phyloP scores from a whole-genome alignment of 371 early-diverging fungal species.

The Batkoa obscura region DNA sequence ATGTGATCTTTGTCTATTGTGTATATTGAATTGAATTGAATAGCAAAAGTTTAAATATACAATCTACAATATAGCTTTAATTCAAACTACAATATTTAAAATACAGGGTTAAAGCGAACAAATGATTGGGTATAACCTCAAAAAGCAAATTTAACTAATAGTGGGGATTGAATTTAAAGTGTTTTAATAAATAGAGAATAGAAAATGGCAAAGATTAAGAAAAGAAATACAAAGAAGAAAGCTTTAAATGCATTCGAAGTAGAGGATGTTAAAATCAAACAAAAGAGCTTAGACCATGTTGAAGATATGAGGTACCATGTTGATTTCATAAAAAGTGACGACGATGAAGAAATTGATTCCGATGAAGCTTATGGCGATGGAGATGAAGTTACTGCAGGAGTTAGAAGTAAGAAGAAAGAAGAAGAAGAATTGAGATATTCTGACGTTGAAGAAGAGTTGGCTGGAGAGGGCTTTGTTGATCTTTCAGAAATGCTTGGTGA shows the following conservation, averaged over 20 bases:
- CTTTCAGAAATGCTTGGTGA: slow-evolving; percentile 32
- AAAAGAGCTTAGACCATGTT: slow-evolving; percentile 28
- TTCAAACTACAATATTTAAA: too few relatives aligned
- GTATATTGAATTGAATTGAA: too few relatives aligned
- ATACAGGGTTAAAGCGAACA: too few relatives aligned
- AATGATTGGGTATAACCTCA: too few relatives aligned
- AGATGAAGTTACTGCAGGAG: slow-evolving; percentile 11
- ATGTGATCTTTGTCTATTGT: too few relatives aligned
- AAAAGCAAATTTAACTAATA: too few relatives aligned
- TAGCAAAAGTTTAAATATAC: too few relatives aligned
- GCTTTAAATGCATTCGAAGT: slow-evolving; percentile 5
- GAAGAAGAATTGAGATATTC: slow-evolving; percentile 17
- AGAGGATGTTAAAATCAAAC: slow-evolving; percentile 9
- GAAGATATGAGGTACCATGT: slow-evolving; percentile 43
- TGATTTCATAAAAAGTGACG: slow-evolving; percentile 41
- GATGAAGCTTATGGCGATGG: slow-evolving; percentile 48
- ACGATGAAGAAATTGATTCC: slow-evolving; percentile 77
- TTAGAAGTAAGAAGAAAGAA: slow-evolving; percentile 18
- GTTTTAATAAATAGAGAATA: too few relatives aligned
- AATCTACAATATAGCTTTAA: too few relatives aligned
- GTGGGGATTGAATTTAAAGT: too few relatives aligned
- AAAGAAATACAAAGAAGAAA: background rate
- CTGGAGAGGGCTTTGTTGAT: slow-evolving; percentile 29
- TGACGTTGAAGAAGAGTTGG: slow-evolving; percentile 18
- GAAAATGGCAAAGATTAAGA: too few relatives aligned